Evolutionary conservation across 257 asterid genomes (phyloP), one percentile per base, ranked within the genome.

Genomic region (Przewalskia tangutica): DNA sequence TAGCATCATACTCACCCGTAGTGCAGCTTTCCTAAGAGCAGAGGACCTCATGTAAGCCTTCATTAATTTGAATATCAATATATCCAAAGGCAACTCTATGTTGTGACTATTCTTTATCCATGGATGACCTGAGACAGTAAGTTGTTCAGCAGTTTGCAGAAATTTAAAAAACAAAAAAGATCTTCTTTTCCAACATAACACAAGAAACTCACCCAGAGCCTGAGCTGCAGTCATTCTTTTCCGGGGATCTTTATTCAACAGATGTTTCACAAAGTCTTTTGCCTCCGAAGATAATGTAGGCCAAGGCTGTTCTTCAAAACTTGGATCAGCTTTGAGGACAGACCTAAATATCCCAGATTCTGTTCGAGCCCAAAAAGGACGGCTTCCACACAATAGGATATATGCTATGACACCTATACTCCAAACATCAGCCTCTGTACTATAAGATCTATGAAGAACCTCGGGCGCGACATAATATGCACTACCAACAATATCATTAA

Each of bases 391-490:
- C 73, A 95, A 81, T 53, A 95, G 84, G 79, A 95, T 93, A 84
- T 95, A 95, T 70, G 97, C 91, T 78, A 93, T 91, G 56, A 95
- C 98, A 2, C 98, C 98, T 51, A 93, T 83, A 83, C 98, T 95
- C 98, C 98, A 95, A 50, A 95, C 97, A 87, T 95, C 98, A 78
- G 98, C 98, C 89, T 95, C 98, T 0, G 97, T 91, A 77, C 91
- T 90, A 85, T 95, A 95, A 56, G 98, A 93, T 83, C 98, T 87
- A 53, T 95, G 98, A 55, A 95, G 83, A 82, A 95, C 98, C 88
- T 95, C 98, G 3, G 98, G 98, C n/a, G 98, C 98, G 51, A 95
- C 98, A 73, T 95, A 95, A 86, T 95, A 95, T 65, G 98, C 98
- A 84, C 98, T 95, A 70, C 98, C 98, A 46, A 95, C 98, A 12